Evolutionary conservation across 75 land plant genomes (phyloP), one percentile per base, ranked within the genome.

Genomic region (Pinus taeda): DNA sequence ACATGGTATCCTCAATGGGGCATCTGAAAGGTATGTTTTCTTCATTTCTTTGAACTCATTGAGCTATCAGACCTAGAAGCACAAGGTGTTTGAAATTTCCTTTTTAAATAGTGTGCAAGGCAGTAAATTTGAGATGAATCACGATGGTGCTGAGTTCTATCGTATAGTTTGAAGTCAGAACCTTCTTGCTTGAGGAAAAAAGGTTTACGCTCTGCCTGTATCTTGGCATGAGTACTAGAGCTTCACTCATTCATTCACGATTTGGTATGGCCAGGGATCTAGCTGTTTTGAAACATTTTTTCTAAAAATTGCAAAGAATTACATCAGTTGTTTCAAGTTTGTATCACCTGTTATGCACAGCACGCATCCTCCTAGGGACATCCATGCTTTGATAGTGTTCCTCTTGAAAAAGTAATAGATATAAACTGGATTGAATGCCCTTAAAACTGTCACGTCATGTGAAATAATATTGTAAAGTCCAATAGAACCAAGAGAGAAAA

Each of bases 321-420:
- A 9, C 55, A 49, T 49, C 55, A 69, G 55, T 69, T 69, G 45
- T 69, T n/a, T n/a, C n/a, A n/a, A n/a, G n/a, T n/a, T 69, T 36
- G 29, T 73, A 62, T 42, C 76, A 93, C 99, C 99, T 91, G 98
- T 97, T 49, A 97, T 95, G 88, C 98, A 97, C 77, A 97, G 84
- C 75, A 95, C 99, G 83, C 95, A 91, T 21, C 99, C 99, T 57
- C 99, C 98, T 69, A 97, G 92, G 60, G 98, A 87, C 74, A 85
- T 83, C 99, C 99, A 97, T 55, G 91, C 99, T 61, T 85, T 79
- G 53, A 21, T 58, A 55, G 81, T 75, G 59, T 93, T 97, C 61
- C 83, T 84, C 82, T 82, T 81, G 81, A 95, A 93, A 81, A 90
- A 97, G 4, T 75, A 82, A 75, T 91, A 89, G 53, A 95, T 93